Conservation (phyloP, 2,329 filamentous ascomycete genomes). For the Fusarium globosum region DNA sequence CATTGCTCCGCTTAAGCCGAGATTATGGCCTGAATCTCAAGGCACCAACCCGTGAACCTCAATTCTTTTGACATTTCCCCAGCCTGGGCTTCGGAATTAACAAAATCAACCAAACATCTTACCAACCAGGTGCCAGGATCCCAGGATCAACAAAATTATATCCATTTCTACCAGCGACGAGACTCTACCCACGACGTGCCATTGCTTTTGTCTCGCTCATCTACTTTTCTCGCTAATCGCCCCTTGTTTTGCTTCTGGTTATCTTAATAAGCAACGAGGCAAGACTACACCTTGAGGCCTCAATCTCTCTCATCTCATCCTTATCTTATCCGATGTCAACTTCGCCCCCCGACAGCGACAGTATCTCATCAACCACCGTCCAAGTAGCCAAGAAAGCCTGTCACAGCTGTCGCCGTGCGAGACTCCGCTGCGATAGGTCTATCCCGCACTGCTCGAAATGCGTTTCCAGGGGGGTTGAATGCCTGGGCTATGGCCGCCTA, state of each 20-base stretch:
- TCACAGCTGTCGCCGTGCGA: slow-evolving; percentile 64
- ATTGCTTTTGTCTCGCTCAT: neutral
- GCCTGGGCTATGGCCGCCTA: slow-evolving; percentile 64
- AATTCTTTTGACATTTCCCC: slow-evolving; percentile 24
- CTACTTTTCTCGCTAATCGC: neutral
- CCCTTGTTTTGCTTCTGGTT: slow-evolving; percentile 4
- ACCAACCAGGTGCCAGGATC: slow-evolving; percentile 33
- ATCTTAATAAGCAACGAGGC: slow-evolving; percentile 34
- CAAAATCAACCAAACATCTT: slow-evolving; percentile 39
- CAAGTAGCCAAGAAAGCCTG: slow-evolving; percentile 51
- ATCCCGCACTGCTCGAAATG: slow-evolving; percentile 64
- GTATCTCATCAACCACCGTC: slow-evolving; percentile 14
- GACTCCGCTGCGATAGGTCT: slow-evolving; percentile 63
- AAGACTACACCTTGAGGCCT: slow-evolving; percentile 5
- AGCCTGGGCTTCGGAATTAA: neutral
- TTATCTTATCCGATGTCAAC: slow-evolving; percentile 33
- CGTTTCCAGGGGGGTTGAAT: slow-evolving; percentile 58
- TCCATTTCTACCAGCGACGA: slow-evolving; percentile 5
- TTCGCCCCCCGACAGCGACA: slow-evolving; percentile 34
- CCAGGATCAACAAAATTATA: slow-evolving; percentile 27
- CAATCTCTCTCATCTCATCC: slow-evolving; percentile 6
- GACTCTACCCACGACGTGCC: neutral
- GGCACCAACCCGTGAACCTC: slow-evolving; percentile 10
- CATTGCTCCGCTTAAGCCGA: slow-evolving; percentile 21
- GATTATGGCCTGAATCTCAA: slow-evolving; percentile 4